Evolutionary conservation across 495 filamentous ascomycete genomes (phyloP).

Genomic region (Penicillium macrosclerotiorum): DNA sequence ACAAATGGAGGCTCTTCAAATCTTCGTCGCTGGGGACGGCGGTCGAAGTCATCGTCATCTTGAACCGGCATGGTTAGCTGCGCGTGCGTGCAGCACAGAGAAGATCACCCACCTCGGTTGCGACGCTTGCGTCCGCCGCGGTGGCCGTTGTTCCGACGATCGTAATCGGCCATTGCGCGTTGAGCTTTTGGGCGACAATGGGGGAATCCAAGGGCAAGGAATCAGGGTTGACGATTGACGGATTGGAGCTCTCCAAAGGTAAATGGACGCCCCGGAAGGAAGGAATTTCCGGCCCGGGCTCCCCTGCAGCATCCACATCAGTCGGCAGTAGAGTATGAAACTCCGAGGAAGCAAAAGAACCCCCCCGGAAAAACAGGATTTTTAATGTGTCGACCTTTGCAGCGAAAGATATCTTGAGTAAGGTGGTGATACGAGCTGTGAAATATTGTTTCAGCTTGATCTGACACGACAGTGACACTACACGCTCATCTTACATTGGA

Average conservation of each 20-base stretch:
- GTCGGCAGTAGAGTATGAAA: too few species aligned
- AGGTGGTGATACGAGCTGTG: too few species aligned
- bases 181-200: not conserved
- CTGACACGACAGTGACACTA: too few species aligned
- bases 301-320: too few species aligned
- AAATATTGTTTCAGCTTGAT: too few species aligned
- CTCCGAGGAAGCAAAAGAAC: too few species aligned
- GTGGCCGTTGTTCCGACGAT: constrained; percentile 55
- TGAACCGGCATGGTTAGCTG: constrained; percentile 10
- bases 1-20: constrained; percentile 75
- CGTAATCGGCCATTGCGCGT: constrained; percentile 67
- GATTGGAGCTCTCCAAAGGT: constrained; percentile 4
- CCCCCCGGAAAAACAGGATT: too few species aligned
- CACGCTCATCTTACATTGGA: too few species aligned
- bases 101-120: constrained; percentile 49
- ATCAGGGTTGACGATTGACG: not conserved
- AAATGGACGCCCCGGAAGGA: not conserved
- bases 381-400: too few species aligned
- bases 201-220: not conserved
- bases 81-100: constrained; percentile 1
- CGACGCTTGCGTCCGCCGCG: constrained; percentile 64
- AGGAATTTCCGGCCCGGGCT: not conserved
- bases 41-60: constrained; percentile 78
- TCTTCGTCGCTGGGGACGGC: constrained; percentile 69
- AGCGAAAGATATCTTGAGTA: too few species aligned